Evolutionary conservation across 106 monocot genomes (phyloP), one percentile per base, ranked within the genome.

Genomic region (Hemerocallis citrina): DNA sequence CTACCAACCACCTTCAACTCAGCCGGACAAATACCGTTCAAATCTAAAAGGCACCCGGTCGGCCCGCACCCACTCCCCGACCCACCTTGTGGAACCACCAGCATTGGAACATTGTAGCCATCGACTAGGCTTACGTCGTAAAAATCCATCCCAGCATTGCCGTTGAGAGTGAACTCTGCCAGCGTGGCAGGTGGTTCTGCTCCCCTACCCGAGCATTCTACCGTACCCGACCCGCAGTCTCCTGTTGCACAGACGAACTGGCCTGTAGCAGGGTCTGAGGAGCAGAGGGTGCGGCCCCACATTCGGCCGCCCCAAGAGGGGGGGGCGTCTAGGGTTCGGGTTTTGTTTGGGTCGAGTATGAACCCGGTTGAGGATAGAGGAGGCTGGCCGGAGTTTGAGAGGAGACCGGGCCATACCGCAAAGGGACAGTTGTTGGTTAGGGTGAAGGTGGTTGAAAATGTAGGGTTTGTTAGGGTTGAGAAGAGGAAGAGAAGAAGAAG

Each of bases 391-490:
- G 88, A 85, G 56, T 67, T 28, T 12, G 88, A 88, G n/a, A 93
- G 85, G 28, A 85, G 5, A 0, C 88, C 88, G 20, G 93, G 93
- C 93, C 93, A 88, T 17, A 93, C 79, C 29, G 93, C 74, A 79
- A 81, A 74, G 10, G 34, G 68, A 66, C 93, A 93, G 68, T 81
- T 82, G 78, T 93, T 93, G 50, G 68, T 62, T 25, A 89, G 36
- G 24, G 93, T 88, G 74, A 93, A 93, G 34, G 88, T 81, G 1
- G 74, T 77, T 17, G 50, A 51, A 11, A 6, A 38, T 38, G 5
- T 38, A 6, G 37, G 5, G 37, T 11, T 6, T 5, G 37, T 38
- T 38, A 38, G 7, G 7, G 37, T 38, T 38, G 37, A 11, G 37
- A 38, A 6, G 37, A 38, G 37, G 37, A 11, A 5, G 5, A 21